phyloP scores from a whole-genome alignment of 495 filamentous ascomycete species.

The Letharia columbiana region DNA sequence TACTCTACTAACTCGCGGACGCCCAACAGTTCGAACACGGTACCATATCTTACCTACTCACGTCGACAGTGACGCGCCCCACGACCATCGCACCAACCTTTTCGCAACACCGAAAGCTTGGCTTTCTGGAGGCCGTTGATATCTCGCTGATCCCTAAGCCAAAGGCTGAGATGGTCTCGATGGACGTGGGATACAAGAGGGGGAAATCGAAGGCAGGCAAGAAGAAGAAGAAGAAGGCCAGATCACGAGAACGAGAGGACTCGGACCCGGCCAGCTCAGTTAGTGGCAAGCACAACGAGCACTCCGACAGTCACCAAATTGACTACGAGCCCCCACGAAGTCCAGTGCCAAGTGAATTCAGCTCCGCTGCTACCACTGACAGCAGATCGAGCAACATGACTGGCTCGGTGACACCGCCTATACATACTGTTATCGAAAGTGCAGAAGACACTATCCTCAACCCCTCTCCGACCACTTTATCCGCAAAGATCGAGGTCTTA shows the following conservation, averaged over 20 bases:
- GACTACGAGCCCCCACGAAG: slow-evolving; percentile 37
- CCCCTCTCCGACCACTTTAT: slow-evolving; percentile 49
- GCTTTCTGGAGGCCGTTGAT: slow-evolving; percentile 63
- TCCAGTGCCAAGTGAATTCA: slow-evolving; percentile 55
- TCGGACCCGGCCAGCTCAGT: slow-evolving; percentile 15
- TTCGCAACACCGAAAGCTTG: slow-evolving; percentile 70
- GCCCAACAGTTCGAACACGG: slow-evolving; percentile 78
- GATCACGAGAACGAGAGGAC: slow-evolving; percentile 7
- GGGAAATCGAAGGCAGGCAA: slow-evolving; percentile 38
- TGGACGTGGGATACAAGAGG: slow-evolving; percentile 61
- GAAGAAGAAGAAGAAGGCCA: slow-evolving; percentile 7
- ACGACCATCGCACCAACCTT: slow-evolving; percentile 74
- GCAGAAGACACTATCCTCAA: slow-evolving; percentile 20
- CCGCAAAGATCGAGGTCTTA: slow-evolving; percentile 72
- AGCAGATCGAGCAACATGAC: slow-evolving; percentile 48
- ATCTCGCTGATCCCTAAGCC: slow-evolving; percentile 49
- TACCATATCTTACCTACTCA: slow-evolving; percentile 82
- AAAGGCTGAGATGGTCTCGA: slow-evolving; percentile 64
- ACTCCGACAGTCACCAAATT: slow-evolving; percentile 12
- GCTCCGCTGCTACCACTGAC: slow-evolving; percentile 50
- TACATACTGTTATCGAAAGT: slow-evolving; percentile 26
- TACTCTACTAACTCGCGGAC: not conserved
- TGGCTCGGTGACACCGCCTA: slow-evolving; percentile 17
- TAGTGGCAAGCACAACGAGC: slow-evolving; percentile 20
- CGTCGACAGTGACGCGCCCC: slow-evolving; percentile 81